A percentile compares a stretch with the other conserved stretches of the same genome.
phyloP scores from a whole-genome alignment of 1,284 basidiomycete genomes.

The Apiotrichum porosum region DNA sequence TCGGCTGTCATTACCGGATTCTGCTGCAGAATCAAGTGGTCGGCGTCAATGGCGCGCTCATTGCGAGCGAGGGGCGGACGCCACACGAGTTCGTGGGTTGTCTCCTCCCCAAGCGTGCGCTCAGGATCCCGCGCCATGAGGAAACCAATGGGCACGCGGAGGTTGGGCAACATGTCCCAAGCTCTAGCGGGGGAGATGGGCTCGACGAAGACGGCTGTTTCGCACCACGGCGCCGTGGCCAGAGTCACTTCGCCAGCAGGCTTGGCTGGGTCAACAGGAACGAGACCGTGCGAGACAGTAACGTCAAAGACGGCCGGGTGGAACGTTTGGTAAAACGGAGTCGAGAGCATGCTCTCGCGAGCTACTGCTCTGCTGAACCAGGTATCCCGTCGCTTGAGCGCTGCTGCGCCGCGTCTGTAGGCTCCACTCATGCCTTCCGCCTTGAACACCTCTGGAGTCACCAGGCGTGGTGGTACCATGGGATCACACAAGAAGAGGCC shows the following conservation, averaged over 20 bases:
- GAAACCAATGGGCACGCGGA: conserved; percentile 32
- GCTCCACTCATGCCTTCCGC: background rate
- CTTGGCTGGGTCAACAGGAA: conserved; percentile 29
- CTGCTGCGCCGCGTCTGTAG: conserved; percentile 2
- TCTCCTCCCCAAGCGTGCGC: conserved; percentile 20
- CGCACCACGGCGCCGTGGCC: conserved; percentile 26
- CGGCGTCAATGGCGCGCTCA: conserved; percentile 27
- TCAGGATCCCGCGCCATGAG: conserved; percentile 23
- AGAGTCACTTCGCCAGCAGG: conserved; percentile 27
- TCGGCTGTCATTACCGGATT: conserved; percentile 31
- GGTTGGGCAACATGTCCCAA: conserved; percentile 23
- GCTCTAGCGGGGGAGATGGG: conserved; percentile 29
- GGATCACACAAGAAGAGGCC: conserved; percentile 76
- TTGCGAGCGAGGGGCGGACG: conserved; percentile 25
- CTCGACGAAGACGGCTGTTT: conserved; percentile 27
- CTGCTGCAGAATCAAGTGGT: conserved; percentile 40
- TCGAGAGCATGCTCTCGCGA: background rate
- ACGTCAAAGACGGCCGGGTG: conserved; percentile 34
- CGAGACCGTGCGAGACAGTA: conserved; percentile 65
- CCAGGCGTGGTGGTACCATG: conserved; percentile 8
- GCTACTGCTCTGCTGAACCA: conserved; percentile 5
- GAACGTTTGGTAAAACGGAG: conserved; percentile 5
- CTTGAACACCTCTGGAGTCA: background rate
- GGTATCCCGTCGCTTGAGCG: conserved; percentile 10
- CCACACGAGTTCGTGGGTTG: conserved; percentile 29